Evolutionary conservation across 345 rosid species (phyloP).

Genomic region (Litchi chinensis): DNA sequence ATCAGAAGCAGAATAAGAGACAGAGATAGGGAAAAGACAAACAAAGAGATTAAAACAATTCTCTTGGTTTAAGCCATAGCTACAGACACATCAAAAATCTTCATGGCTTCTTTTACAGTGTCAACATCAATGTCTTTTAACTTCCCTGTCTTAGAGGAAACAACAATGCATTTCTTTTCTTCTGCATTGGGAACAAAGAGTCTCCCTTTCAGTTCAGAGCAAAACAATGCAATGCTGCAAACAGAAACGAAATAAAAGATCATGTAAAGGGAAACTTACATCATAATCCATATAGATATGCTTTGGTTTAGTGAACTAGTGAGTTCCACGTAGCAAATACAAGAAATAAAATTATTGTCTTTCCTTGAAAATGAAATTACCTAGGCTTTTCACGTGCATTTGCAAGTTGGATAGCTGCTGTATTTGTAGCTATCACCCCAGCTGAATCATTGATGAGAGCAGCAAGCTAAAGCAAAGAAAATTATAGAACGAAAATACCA

Average conservation of each 20-base stretch:
- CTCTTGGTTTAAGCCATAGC: conserved; percentile 58
- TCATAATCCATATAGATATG: not conserved
- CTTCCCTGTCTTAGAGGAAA: conserved; percentile 73
- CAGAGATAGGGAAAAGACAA: not conserved
- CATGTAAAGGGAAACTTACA: not conserved
- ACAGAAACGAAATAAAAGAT: not conserved
- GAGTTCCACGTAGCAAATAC: not conserved
- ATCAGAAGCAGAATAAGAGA: not conserved
- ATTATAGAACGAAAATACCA: not conserved
- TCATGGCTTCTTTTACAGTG: conserved; percentile 60
- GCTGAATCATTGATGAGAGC: conserved; percentile 88
- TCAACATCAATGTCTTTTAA: conserved; percentile 62
- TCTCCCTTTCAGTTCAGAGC: conserved; percentile 71
- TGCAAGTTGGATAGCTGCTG: conserved; percentile 92
- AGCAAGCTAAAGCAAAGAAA: conserved; percentile 61
- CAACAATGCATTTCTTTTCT: conserved; percentile 62
- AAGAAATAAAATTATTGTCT: not conserved
- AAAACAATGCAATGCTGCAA: conserved; percentile 80
- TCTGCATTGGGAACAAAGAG: conserved; percentile 67
- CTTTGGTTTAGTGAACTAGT: too few relatives aligned
- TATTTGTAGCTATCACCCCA: conserved; percentile 88
- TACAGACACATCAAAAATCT: conserved; percentile 59
- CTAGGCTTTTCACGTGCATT: conserved; percentile 76
- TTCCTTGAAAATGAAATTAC: conserved; percentile 27
- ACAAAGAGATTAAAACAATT: not conserved